A percentile compares a stretch with the other conserved stretches of the same genome.
Conservation (phyloP, 2,329 filamentous ascomycete species). For the Ceratocystis alfenasii region DNA sequence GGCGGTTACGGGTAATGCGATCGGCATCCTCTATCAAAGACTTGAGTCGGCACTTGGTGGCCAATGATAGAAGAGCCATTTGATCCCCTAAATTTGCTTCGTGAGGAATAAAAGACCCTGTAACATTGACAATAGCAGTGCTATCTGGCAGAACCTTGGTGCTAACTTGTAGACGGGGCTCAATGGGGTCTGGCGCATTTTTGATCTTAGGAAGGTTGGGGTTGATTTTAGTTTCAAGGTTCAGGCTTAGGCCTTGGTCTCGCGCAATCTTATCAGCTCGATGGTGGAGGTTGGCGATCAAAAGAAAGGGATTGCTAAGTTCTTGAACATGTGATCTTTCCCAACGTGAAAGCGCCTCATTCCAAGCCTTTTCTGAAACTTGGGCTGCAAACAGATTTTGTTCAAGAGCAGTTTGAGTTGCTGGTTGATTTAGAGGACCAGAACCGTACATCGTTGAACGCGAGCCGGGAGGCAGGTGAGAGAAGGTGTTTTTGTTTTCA, state of each 20-base stretch:
- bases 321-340: slow-evolving; percentile 54
- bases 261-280: slow-evolving; percentile 46
- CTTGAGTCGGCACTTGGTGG: slow-evolving; percentile 66
- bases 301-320: slow-evolving; percentile 60
- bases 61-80: slow-evolving; percentile 68
- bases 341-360: slow-evolving; percentile 49
- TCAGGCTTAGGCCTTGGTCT: slow-evolving; percentile 46
- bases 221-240: slow-evolving; percentile 42
- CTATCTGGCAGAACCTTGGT: slow-evolving; percentile 20
- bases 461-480: slow-evolving; percentile 42
- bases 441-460: slow-evolving; percentile 52
- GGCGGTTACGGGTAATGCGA: slow-evolving; percentile 56
- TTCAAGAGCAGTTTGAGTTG: slow-evolving; percentile 33
- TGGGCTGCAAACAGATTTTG: slow-evolving; percentile 53
- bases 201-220: slow-evolving; percentile 33
- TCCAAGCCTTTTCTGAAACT: slow-evolving; percentile 53
- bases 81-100: slow-evolving; percentile 71
- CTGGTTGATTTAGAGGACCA: slow-evolving; percentile 53
- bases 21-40: slow-evolving; percentile 67
- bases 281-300: slow-evolving; percentile 49
- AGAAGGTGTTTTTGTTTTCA: slow-evolving; percentile 29
- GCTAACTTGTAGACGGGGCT: slow-evolving; percentile 15
- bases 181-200: slow-evolving; percentile 16
- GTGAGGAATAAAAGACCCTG: slow-evolving; percentile 59
- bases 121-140: slow-evolving; percentile 42